These are phyloP conservation scores for Lichtheimia hyalospora DNA, from an alignment of 371 early-diverging fungal genomes.

Conservation along the genomic window DNA sequence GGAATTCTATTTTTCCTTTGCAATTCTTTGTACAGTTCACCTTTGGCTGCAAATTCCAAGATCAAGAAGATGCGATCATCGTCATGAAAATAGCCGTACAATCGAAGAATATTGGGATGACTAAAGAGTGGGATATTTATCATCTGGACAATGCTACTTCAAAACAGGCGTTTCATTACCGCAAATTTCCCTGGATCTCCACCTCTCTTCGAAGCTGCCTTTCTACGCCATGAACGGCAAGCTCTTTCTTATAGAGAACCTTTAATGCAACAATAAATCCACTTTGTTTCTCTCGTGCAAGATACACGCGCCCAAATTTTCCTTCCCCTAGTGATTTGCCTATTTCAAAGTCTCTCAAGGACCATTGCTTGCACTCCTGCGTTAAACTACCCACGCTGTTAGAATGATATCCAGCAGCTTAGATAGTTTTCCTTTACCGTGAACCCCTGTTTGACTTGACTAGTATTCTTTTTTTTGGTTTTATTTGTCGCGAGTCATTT, in stretches of 20 bases:
- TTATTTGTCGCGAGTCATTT: too few relatives aligned
- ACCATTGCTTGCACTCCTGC: slow-evolving; percentile 60
- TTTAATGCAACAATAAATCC: slow-evolving; percentile 95
- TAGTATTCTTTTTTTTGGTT: too few relatives aligned
- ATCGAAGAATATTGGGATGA: slow-evolving; percentile 90
- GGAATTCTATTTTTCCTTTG: slow-evolving; percentile 66
- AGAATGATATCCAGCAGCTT: too few relatives aligned
- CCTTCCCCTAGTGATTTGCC: slow-evolving; percentile 94
- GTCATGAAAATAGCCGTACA: slow-evolving; percentile 98
- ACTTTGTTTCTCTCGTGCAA: slow-evolving; percentile 88
- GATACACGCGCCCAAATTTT: slow-evolving; percentile 97
- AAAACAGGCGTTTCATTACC: slow-evolving; percentile 2
- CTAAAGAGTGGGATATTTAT: slow-evolving; percentile 24
- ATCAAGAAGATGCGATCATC: slow-evolving; percentile 91
- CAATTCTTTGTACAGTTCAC: slow-evolving; percentile 92
- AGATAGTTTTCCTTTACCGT: too few relatives aligned
- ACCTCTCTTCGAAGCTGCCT: slow-evolving; percentile 78
- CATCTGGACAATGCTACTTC: too few relatives aligned
- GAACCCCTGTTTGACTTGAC: too few relatives aligned
- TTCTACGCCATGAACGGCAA: slow-evolving; percentile 45
- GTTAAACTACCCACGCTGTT: background rate
- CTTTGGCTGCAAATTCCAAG: slow-evolving; percentile 93
- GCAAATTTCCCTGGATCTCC: slow-evolving; percentile 74
- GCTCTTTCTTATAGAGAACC: slow-evolving; percentile 84
- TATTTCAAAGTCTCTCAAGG: slow-evolving; percentile 95